Evolutionary conservation across 345 rosid species (phyloP), one percentile per base, ranked within the genome.

Genomic region (Arabis hirsuta): DNA sequence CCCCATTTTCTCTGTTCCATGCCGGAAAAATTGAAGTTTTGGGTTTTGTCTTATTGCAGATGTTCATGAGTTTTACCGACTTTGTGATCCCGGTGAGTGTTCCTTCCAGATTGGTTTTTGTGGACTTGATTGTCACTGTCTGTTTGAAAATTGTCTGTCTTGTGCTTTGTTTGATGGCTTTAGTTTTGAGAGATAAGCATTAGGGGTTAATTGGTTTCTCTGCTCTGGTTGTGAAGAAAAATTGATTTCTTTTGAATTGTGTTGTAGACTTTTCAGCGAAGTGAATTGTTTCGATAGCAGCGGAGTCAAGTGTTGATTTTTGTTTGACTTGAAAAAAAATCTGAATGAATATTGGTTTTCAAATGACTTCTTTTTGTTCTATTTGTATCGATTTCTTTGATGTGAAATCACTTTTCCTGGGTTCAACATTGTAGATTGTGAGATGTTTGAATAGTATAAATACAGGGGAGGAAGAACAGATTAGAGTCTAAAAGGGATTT

Each of bases 1-100:
- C 38, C 13, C 2, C 7, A 5, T 3, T 32, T 47, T n/a, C n/a
- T n/a, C 26, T 2, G 10, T 36, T 36, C 10, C 41, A 36, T 36
- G 41, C 8, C 4, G 61, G 12, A 19, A 62, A 55, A 11, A 29
- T 76, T 9, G 71, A 3, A 4, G 32, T 51, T 64, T 51, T 56
- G 19, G 3, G 9, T n/a, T 61, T 22, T 12, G 13, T 1, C 14
- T 67, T 67, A 63, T 76, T 65, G 82, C 84, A 89, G 96, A 87
- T 76, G 86, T 85, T 48, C 82, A 82, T 34, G 96, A 87, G 73
- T 87, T 89, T 74, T 85, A 63, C 80, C 85, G 79, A 50, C 91
- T 85, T 80, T 89, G 96, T 51, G 88, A 89, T 82, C 96, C 96
- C 11, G 91, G 95, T 89, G 74, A 74, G 78, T 67, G 51, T 48